These are phyloP conservation scores for Botrytis fragariae DNA, from an alignment of 2,329 filamentous ascomycete genomes.

Conservation along the genomic window DNA sequence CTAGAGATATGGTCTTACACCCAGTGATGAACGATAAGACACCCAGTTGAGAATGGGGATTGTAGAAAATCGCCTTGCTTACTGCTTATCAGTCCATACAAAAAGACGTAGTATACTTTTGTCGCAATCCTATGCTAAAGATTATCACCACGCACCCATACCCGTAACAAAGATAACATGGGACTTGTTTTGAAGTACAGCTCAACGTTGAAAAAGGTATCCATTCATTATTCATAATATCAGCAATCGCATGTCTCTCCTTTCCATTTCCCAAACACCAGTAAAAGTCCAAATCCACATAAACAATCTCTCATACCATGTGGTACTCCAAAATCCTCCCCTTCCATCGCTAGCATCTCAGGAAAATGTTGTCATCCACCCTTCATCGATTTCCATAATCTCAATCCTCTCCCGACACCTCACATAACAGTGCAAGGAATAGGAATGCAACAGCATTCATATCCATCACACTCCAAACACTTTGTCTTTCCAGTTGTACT, in stretches of 20 bases:
- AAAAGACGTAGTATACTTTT: background rate
- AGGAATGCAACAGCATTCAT: constrained; percentile 55
- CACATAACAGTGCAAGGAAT: constrained; percentile 50
- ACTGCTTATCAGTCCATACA: background rate
- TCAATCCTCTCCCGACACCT: background rate
- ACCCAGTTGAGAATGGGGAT: background rate
- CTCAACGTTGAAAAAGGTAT: background rate
- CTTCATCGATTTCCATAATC: background rate
- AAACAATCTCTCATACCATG: background rate
- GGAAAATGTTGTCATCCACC: background rate
- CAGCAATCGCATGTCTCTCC: background rate
- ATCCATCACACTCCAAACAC: constrained; percentile 51
- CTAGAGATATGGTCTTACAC: background rate
- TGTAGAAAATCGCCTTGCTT: background rate
- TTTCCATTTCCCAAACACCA: background rate
- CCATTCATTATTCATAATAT: constrained; percentile 13
- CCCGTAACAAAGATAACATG: background rate
- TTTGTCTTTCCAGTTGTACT: constrained; percentile 45
- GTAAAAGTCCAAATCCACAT: background rate
- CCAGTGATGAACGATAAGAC: background rate
- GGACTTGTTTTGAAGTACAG: background rate
- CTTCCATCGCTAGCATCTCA: background rate
- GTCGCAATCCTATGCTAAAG: background rate
- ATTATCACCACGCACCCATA: background rate
- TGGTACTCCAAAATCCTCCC: background rate